Conservation (phyloP, 306 rosid species). For the Mimosa pudica region DNA sequence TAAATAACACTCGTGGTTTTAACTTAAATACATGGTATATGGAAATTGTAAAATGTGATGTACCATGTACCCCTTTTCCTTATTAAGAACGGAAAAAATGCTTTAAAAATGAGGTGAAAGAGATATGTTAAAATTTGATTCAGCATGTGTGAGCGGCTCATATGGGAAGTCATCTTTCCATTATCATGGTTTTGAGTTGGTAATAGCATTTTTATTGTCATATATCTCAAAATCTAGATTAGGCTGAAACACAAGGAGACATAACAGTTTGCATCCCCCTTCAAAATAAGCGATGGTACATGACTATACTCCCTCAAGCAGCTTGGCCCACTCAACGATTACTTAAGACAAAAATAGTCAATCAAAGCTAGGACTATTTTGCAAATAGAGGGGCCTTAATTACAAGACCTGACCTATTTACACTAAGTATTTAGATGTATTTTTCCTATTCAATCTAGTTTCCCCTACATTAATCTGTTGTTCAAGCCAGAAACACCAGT, state of each 20-base stretch:
- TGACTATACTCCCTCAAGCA: neutral
- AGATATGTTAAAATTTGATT: neutral
- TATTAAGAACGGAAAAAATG: neutral
- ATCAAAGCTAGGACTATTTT: neutral
- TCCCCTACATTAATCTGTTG: neutral
- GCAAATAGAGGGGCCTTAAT: neutral
- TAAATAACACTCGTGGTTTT: neutral
- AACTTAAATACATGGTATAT: neutral
- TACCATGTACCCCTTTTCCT: neutral
- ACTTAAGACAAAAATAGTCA: neutral
- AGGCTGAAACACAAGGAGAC: neutral
- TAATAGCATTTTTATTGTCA: neutral
- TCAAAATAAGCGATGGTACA: neutral
- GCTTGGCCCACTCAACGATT: constrained; percentile 11
- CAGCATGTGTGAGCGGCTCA: neutral
- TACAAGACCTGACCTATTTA: neutral
- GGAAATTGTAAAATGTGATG: neutral
- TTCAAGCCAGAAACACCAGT: neutral
- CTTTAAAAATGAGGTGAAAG: neutral
- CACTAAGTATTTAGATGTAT: neutral
- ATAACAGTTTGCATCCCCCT: neutral
- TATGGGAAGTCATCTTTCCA: neutral
- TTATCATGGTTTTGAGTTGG: too few species aligned
- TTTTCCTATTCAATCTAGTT: neutral
- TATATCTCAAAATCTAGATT: neutral